A percentile compares a stretch with the other conserved stretches of the same genome.
Conservation (phyloP, 495 filamentous ascomycete species). For the Emericellopsis terricola region DNA sequence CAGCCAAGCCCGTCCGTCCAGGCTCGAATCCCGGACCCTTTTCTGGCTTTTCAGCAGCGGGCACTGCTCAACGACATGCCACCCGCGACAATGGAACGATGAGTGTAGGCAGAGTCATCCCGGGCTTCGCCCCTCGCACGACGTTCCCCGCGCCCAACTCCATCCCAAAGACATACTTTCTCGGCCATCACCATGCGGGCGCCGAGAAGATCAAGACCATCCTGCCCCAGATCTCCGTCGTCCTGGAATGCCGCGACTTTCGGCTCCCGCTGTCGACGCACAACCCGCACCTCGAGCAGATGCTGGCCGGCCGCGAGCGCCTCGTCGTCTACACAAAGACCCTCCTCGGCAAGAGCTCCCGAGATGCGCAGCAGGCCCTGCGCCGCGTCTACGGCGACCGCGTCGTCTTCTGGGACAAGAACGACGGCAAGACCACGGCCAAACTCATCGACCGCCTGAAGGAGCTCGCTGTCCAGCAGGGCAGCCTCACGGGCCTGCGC, state of each 20-base stretch:
- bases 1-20: no score
- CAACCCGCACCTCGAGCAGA: constrained; percentile 80
- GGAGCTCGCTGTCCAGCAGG: constrained; percentile 12
- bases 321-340: constrained; percentile 83
- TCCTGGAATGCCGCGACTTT: constrained; percentile 91
- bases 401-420: constrained; percentile 9
- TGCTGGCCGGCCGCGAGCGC: constrained; percentile 40
- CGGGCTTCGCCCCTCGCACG: constrained; percentile 52
- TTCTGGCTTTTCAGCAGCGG: no score
- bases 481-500: constrained; percentile 39
- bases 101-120: constrained; percentile 7
- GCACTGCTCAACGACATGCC: no score
- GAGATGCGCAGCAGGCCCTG: constrained; percentile 1
- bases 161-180: constrained; percentile 81
- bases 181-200: constrained; percentile 86
- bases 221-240: constrained; percentile 65
- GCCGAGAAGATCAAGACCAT: constrained; percentile 69
- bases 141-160: constrained; percentile 42
- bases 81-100: no score
- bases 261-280: constrained; percentile 72
- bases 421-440: constrained; percentile 9
- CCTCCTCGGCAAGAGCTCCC: constrained; percentile 38
- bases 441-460: constrained; percentile 9
- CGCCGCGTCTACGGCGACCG: background rate
- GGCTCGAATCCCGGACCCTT: no score